Evolutionary conservation across 306 rosid species (phyloP).

Genomic region (Trifolium subterraneum): DNA sequence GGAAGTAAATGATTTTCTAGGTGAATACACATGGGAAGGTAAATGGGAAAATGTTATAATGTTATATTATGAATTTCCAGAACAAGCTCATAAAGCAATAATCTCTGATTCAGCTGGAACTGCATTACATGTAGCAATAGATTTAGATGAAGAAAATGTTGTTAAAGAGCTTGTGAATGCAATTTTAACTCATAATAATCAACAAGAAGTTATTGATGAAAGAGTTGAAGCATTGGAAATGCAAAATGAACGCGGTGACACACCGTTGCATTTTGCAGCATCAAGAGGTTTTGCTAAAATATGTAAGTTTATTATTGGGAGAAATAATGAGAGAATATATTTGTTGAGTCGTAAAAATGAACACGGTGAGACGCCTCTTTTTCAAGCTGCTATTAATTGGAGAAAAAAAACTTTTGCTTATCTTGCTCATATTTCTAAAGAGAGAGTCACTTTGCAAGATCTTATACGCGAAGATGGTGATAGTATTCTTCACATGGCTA

Average conservation of each 20-base stretch:
- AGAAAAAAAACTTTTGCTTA: constrained; percentile 28
- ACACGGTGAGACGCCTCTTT: constrained; percentile 33
- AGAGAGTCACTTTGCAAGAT: neutral
- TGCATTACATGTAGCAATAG: constrained; percentile 6
- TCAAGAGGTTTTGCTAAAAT: constrained; percentile 20
- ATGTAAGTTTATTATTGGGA: constrained; percentile 30
- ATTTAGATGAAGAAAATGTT: neutral
- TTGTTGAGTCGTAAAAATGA: constrained; percentile 10
- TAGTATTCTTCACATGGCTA: constrained; percentile 43
- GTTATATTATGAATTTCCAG: neutral
- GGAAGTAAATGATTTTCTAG: neutral
- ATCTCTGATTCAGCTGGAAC: neutral
- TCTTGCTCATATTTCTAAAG: neutral
- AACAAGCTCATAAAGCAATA: neutral
- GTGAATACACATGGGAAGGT: constrained; percentile 31
- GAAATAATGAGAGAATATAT: neutral
- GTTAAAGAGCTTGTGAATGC: neutral
- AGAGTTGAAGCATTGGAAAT: neutral
- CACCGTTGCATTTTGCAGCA: constrained; percentile 42
- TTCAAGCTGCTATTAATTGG: constrained; percentile 42
- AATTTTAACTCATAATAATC: neutral
- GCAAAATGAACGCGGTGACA: constrained; percentile 10
- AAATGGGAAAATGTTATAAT: constrained; percentile 22
- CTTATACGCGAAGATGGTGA: constrained; percentile 37
- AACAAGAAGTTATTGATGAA: neutral